A percentile compares a stretch with the other conserved stretches of the same genome.
Conservation (phyloP, 129 eudicot genomes). For the Pulicaria dysenterica region DNA sequence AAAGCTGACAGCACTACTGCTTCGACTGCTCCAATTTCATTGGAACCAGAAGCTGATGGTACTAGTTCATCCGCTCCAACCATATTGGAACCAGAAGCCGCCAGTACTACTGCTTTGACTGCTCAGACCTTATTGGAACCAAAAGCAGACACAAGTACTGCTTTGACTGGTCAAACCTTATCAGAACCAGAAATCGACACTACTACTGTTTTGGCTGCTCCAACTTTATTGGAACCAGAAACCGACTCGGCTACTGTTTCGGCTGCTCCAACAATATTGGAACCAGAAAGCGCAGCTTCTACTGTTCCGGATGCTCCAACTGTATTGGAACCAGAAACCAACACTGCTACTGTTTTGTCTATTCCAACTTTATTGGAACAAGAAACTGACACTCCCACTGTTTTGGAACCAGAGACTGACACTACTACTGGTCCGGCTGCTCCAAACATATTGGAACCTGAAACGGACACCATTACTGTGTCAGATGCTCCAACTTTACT, state of each 20-base stretch:
- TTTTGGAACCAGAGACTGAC: neutral
- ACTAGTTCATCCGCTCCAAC: neutral
- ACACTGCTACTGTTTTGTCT: neutral
- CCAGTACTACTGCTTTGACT: neutral
- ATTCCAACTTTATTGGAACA: neutral
- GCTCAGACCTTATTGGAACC: constrained; percentile 22
- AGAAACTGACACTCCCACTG: neutral
- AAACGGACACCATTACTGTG: too few relatives aligned
- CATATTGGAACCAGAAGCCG: neutral
- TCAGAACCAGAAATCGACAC: constrained; percentile 1
- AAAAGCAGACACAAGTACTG: neutral
- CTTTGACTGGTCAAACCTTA: neutral
- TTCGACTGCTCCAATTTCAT: neutral
- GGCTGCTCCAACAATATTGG: neutral
- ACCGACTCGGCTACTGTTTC: neutral
- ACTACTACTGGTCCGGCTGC: neutral
- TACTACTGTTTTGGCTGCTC: neutral
- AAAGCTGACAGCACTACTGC: neutral
- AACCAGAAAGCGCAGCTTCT: neutral
- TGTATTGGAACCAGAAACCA: constrained; percentile 5
- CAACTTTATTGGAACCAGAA: constrained; percentile 13
- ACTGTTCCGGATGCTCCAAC: constrained; percentile 9
- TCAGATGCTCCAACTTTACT: too few relatives aligned
- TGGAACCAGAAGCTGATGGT: neutral
- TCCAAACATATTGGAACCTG: neutral